Percentiles rank a stretch among this genome's conserved stretches.
Conservation (phyloP, 768 basidiomycete genomes). For the Macrolepiota fuliginosa region DNA sequence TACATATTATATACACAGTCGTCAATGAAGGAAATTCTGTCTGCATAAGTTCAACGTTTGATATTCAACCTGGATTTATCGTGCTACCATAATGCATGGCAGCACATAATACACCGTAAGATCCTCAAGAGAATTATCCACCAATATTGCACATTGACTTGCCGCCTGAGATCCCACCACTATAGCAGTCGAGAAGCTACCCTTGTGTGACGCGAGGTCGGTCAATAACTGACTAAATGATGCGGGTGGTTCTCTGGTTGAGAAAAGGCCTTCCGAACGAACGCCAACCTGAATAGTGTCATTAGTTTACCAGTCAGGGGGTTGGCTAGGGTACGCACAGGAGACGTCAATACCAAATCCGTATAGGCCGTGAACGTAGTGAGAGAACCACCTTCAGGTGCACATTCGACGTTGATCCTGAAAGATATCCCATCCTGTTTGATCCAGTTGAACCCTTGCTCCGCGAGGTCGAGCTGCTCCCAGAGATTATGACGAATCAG, state of each 20-base stretch:
- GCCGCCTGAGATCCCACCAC: background rate
- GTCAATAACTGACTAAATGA: background rate
- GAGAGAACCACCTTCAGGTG: background rate
- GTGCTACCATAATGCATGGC: background rate
- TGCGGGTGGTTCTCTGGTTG: background rate
- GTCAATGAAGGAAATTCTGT: background rate
- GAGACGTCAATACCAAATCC: background rate
- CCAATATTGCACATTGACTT: background rate
- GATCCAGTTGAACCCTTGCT: background rate
- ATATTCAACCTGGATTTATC: no score
- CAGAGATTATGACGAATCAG: background rate
- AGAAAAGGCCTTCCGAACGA: background rate
- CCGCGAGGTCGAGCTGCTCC: background rate
- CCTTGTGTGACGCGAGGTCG: background rate
- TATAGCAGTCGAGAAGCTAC: background rate
- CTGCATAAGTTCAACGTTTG: background rate
- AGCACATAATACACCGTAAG: background rate
- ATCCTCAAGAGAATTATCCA: background rate
- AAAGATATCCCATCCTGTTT: background rate
- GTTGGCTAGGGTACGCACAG: background rate
- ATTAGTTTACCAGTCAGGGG: background rate
- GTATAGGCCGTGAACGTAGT: background rate
- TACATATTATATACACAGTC: no score
- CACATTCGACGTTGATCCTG: background rate
- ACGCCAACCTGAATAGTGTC: background rate